Conservation (phyloP, 1,139 yeast species). For the Kurtzmaniella quercitrusa region DNA sequence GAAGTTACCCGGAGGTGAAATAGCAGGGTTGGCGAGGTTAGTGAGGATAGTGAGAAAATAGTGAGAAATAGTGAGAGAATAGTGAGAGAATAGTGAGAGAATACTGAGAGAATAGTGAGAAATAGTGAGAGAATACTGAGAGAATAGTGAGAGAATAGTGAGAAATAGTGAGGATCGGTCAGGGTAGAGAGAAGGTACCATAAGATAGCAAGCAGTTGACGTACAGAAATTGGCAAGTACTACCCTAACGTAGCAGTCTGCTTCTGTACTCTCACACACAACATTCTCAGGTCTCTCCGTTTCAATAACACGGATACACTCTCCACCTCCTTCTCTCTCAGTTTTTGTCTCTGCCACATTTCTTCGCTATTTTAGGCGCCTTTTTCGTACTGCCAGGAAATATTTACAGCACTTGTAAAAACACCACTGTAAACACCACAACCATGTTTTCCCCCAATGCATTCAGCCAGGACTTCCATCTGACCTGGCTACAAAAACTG, state of each 20-base stretch:
- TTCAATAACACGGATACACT: not conserved
- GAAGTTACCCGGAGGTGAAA: constrained; percentile 4
- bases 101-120: too few relatives aligned
- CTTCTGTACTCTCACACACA: too few relatives aligned
- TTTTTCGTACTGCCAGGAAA: not conserved
- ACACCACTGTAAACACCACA: not conserved
- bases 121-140: too few relatives aligned
- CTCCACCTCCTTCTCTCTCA: not conserved
- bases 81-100: not conserved
- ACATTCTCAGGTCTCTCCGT: too few relatives aligned
- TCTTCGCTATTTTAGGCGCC: not conserved
- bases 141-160: too few relatives aligned
- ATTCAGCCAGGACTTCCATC: constrained; percentile 40
- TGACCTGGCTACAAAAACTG: constrained; percentile 31
- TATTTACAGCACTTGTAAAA: not conserved
- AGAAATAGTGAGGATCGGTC: too few relatives aligned
- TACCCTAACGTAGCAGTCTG: too few relatives aligned
- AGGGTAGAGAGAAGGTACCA: too few relatives aligned
- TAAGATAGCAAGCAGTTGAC: too few relatives aligned
- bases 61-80: not conserved
- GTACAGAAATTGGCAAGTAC: too few relatives aligned
- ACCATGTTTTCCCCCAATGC: constrained; percentile 44
- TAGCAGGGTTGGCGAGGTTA: not conserved
- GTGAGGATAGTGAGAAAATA: not conserved
- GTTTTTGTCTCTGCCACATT: not conserved